Evolutionary conservation across 106 monocot species (phyloP).

Genomic region (Triglochin maritima): DNA sequence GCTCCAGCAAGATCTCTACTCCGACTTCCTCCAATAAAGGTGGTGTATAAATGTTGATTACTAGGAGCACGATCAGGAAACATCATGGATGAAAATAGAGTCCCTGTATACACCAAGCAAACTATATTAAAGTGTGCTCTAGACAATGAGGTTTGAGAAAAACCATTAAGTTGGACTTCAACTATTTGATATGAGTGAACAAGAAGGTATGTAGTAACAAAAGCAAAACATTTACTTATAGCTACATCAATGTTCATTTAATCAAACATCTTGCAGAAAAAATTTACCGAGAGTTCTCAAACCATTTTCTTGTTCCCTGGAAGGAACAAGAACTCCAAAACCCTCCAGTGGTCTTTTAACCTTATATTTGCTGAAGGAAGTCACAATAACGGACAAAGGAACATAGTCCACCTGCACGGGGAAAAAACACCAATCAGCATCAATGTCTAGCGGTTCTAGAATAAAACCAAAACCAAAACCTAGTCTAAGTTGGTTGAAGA

Average conservation of each 20-base stretch:
- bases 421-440: background rate
- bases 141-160: no score
- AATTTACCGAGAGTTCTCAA: conserved; percentile 76
- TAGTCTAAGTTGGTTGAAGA: no score
- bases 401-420: conserved; percentile 63
- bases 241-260: no score
- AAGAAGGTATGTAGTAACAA: no score
- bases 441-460: no score
- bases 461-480: no score
- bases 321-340: conserved; percentile 95
- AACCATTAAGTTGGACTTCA: no score
- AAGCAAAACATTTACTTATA: no score
- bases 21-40: conserved; percentile 87
- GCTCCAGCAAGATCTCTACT: conserved; percentile 85
- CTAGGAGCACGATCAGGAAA: conserved; percentile 86
- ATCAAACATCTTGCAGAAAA: no score
- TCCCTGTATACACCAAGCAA: conserved; percentile 32
- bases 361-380: conserved; percentile 71
- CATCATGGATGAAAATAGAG: conserved; percentile 99
- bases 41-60: conserved; percentile 82
- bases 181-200: no score
- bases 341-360: conserved; percentile 83
- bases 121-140: background rate
- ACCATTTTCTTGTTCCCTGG: conserved; percentile 78
- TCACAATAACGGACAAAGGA: conserved; percentile 77